Evolutionary conservation across 1,139 yeast species (phyloP).

Genomic region (Diutina ranongensis): DNA sequence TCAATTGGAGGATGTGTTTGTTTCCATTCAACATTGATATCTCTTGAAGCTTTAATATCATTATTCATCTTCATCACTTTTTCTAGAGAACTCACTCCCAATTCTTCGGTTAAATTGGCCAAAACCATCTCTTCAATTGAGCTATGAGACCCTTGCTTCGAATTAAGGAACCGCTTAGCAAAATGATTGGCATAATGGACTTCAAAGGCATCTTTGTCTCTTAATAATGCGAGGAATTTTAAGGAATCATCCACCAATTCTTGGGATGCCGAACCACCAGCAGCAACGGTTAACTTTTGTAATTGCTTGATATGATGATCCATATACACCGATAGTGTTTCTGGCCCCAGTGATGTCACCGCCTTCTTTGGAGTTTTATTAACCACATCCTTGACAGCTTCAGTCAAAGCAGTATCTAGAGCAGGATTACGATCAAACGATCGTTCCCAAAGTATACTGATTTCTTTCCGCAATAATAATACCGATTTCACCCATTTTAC

Average conservation of each 20-base stretch:
- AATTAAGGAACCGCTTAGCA: slow-evolving; percentile 68
- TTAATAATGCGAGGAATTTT: slow-evolving; percentile 52
- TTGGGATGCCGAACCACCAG: slow-evolving; percentile 36
- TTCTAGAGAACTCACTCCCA: slow-evolving; percentile 56
- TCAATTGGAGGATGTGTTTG: slow-evolving; percentile 18
- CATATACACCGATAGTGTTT: slow-evolving; percentile 61
- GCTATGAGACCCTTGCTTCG: slow-evolving; percentile 38
- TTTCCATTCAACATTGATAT: slow-evolving; percentile 44
- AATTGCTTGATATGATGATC: slow-evolving; percentile 62
- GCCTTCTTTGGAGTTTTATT: slow-evolving; percentile 21
- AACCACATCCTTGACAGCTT: slow-evolving; percentile 52
- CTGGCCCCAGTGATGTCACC: slow-evolving; percentile 42
- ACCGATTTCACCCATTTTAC: slow-evolving; percentile 60
- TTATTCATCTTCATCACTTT: slow-evolving; percentile 83
- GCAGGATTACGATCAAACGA: slow-evolving; percentile 40
- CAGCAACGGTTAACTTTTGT: slow-evolving; percentile 17
- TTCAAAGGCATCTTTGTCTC: slow-evolving; percentile 84
- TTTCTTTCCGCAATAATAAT: slow-evolving; percentile 41
- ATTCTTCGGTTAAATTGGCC: slow-evolving; percentile 60
- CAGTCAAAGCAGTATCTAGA: slow-evolving; percentile 45
- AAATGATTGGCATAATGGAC: slow-evolving; percentile 78
- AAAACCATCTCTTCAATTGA: slow-evolving; percentile 58
- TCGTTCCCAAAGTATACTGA: slow-evolving; percentile 31
- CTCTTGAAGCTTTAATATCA: slow-evolving; percentile 63
- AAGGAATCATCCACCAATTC: slow-evolving; percentile 44